Evolutionary conservation across 2,329 filamentous ascomycete species (phyloP).

Genomic region (Didymella arachidicola): DNA sequence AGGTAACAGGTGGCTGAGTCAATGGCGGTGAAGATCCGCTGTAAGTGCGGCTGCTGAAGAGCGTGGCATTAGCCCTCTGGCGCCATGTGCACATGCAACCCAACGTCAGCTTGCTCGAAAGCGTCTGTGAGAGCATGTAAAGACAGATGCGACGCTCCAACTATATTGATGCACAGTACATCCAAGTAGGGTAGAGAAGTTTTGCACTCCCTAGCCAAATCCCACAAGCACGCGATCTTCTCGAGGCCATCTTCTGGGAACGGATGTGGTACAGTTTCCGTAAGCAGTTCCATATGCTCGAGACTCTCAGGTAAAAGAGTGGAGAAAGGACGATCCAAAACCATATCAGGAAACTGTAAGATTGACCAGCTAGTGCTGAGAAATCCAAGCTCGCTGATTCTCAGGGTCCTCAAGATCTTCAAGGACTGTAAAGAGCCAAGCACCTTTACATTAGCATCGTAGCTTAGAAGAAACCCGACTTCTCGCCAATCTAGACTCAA

Average conservation of each 20-base stretch:
- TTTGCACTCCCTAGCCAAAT: slow-evolving; percentile 18
- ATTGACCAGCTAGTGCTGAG: slow-evolving; percentile 1
- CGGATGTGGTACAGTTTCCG: background rate
- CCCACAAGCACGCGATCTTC: slow-evolving; percentile 3
- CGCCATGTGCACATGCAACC: background rate
- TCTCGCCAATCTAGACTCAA: slow-evolving; percentile 27
- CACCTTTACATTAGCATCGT: background rate
- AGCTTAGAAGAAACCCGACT: background rate
- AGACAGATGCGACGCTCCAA: background rate
- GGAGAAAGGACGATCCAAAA: slow-evolving; percentile 4
- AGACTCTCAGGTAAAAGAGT: slow-evolving; percentile 24
- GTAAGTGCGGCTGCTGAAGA: background rate
- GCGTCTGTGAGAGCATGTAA: background rate
- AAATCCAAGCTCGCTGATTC: slow-evolving; percentile 25
- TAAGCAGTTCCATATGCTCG: slow-evolving; percentile 20
- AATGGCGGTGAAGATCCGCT: background rate
- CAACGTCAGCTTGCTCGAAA: slow-evolving; percentile 1
- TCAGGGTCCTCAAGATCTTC: slow-evolving; percentile 17
- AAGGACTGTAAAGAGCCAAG: slow-evolving; percentile 26
- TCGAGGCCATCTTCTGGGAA: slow-evolving; percentile 5
- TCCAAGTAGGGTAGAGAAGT: slow-evolving; percentile 14
- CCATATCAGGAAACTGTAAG: slow-evolving; percentile 1
- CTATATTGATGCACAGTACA: background rate
- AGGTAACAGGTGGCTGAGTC: background rate
- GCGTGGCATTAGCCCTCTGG: background rate